phyloP scores from a whole-genome alignment of 768 basidiomycete species.

The Lactarius pseudohatsudake region DNA sequence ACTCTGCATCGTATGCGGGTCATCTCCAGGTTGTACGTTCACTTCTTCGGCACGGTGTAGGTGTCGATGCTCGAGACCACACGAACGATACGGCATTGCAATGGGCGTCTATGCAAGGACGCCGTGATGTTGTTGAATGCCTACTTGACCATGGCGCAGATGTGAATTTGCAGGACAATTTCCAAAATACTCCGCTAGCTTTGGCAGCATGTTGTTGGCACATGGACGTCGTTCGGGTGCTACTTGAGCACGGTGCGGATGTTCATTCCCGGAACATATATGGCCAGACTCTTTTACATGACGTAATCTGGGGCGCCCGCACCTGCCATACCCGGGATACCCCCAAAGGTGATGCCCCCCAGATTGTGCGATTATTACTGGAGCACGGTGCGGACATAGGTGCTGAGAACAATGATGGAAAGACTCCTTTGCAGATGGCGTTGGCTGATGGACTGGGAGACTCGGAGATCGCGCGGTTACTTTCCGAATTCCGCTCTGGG shows the following conservation, averaged over 20 bases:
- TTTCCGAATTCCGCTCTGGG: too few species aligned
- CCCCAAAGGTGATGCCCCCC: neutral
- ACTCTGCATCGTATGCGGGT: neutral
- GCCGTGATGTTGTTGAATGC: neutral
- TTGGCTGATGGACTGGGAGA: neutral
- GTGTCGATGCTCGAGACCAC: neutral
- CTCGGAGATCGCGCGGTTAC: neutral
- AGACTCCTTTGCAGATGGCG: neutral
- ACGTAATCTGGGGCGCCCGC: neutral
- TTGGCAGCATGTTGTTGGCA: neutral
- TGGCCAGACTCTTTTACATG: neutral
- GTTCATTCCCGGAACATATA: neutral
- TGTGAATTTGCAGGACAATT: neutral
- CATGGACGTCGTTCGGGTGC: neutral
- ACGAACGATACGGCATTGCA: neutral
- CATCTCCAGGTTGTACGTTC: neutral
- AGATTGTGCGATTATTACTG: neutral
- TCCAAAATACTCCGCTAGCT: neutral
- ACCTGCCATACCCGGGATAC: too few species aligned
- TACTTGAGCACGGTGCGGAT: neutral
- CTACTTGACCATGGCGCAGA: neutral
- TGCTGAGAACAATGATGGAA: neutral
- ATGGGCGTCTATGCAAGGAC: neutral
- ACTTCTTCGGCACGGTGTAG: neutral
- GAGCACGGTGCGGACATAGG: neutral